Evolutionary conservation across 2,329 filamentous ascomycete genomes (phyloP).

Genomic region (Exophiala mesophila): DNA sequence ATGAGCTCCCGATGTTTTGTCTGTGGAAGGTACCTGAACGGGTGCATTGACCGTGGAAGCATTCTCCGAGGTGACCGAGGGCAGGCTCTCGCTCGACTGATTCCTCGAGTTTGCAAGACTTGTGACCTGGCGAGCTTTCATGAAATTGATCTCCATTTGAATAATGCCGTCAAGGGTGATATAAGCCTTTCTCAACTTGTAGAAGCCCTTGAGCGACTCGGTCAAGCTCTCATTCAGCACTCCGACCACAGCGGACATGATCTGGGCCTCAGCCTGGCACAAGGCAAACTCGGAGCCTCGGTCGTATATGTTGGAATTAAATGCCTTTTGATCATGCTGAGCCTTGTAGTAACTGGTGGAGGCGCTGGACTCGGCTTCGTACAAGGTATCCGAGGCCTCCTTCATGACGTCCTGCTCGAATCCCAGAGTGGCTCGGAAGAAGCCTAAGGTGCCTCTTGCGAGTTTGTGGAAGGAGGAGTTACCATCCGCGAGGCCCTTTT

Average conservation of each 20-base stretch:
- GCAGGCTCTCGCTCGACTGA: slow-evolving; percentile 21
- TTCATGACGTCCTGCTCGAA: slow-evolving; percentile 91
- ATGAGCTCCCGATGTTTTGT: slow-evolving; percentile 29
- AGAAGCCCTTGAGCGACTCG: slow-evolving; percentile 86
- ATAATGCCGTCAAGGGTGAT: slow-evolving; percentile 74
- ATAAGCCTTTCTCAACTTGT: slow-evolving; percentile 86
- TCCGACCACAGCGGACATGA: slow-evolving; percentile 83
- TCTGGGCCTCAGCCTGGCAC: slow-evolving; percentile 75
- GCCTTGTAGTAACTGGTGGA: slow-evolving; percentile 72
- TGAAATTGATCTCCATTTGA: slow-evolving; percentile 63
- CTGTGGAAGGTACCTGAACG: slow-evolving; percentile 17
- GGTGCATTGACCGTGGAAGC: slow-evolving; percentile 7
- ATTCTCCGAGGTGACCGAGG: slow-evolving; percentile 9
- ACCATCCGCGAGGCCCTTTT: slow-evolving; percentile 64
- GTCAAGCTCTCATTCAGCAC: slow-evolving; percentile 90
- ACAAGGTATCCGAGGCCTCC: slow-evolving; percentile 68
- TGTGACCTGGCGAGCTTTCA: slow-evolving; percentile 28
- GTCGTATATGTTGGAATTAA: slow-evolving; percentile 64
- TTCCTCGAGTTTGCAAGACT: slow-evolving; percentile 16
- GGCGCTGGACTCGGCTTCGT: slow-evolving; percentile 69
- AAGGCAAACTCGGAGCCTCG: slow-evolving; percentile 82
- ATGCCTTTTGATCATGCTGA: slow-evolving; percentile 56
- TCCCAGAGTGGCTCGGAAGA: slow-evolving; percentile 79
- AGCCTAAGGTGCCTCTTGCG: slow-evolving; percentile 73
- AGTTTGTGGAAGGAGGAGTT: slow-evolving; percentile 85